Percentiles rank a stretch among this genome's conserved stretches.
Conservation (phyloP, 2,329 filamentous ascomycete species). For the Penicillium crustosum region DNA sequence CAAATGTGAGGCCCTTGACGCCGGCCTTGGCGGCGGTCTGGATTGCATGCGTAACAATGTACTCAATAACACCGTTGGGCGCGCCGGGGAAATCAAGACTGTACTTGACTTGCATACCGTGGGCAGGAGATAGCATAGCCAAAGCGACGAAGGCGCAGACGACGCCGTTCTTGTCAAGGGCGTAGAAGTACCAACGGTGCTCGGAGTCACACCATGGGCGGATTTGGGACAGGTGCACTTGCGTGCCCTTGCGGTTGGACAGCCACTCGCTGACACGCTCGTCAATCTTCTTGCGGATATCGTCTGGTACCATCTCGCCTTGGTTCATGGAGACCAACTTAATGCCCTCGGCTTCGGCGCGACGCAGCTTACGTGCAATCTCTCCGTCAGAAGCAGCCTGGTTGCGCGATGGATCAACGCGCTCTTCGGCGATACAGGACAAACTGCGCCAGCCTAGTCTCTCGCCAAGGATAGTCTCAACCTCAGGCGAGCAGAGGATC, state of each 20-base stretch:
- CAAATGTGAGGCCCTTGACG: conserved; percentile 74
- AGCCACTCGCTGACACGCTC: conserved; percentile 78
- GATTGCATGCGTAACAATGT: conserved; percentile 72
- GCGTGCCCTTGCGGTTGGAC: conserved; percentile 72
- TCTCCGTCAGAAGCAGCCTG: conserved; percentile 64
- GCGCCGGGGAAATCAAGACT: conserved; percentile 88
- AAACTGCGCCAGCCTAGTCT: conserved; percentile 85
- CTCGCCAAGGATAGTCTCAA: conserved; percentile 76
- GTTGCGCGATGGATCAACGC: conserved; percentile 72
- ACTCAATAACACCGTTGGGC: conserved; percentile 84
- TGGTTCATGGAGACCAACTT: conserved; percentile 71
- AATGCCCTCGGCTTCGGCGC: conserved; percentile 78
- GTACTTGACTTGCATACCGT: conserved; percentile 95
- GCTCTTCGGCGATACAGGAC: conserved; percentile 85
- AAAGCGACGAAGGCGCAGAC: conserved; percentile 78
- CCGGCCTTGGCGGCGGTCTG: conserved; percentile 60
- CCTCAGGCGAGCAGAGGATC: conserved; percentile 78
- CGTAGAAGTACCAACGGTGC: conserved; percentile 84
- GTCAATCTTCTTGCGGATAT: conserved; percentile 69
- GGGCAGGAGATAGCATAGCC: conserved; percentile 72
- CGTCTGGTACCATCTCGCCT: conserved; percentile 63
- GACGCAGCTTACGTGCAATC: conserved; percentile 72
- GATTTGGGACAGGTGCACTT: conserved; percentile 88
- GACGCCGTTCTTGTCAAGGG: conserved; percentile 68
- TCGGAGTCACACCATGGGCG: conserved; percentile 80